Conservation (phyloP, 805 yeast genomes). For the Ogataea polymorpha region DNA sequence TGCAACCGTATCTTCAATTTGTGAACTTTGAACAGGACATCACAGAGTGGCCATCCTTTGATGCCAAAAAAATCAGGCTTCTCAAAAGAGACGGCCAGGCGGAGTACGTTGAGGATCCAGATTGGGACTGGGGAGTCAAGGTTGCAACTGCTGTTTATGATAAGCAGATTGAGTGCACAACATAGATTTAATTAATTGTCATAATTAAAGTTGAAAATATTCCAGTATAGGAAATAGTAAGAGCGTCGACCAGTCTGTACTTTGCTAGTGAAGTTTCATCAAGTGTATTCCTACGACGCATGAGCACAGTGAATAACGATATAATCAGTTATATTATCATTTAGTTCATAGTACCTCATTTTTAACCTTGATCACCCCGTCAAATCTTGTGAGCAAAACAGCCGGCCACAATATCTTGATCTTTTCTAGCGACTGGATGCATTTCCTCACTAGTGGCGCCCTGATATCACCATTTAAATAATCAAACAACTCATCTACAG, state of each 20-base stretch:
- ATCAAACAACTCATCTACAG: constrained; percentile 12
- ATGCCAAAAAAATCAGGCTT: constrained; percentile 25
- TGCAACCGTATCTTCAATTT: constrained; percentile 32
- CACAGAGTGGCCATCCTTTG: constrained; percentile 31
- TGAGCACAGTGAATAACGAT: no score
- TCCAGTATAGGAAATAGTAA: no score
- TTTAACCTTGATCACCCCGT: constrained; percentile 14
- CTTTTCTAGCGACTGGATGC: constrained; percentile 8
- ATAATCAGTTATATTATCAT: no score
- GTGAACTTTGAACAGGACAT: constrained; percentile 26
- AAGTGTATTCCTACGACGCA: no score
- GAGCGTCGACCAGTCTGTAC: no score
- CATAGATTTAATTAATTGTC: no score
- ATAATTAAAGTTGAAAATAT: no score
- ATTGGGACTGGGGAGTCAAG: constrained; percentile 38
- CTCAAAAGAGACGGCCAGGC: constrained; percentile 32
- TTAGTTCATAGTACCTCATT: neutral
- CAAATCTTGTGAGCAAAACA: constrained; percentile 14
- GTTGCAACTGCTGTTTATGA: constrained; percentile 32
- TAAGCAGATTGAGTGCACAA: constrained; percentile 1
- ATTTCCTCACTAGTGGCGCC: constrained; percentile 10
- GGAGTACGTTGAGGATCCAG: constrained; percentile 28
- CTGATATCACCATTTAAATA: constrained; percentile 17
- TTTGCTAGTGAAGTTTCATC: no score
- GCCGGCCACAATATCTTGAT: constrained; percentile 19